Base-by-base conservation (phyloP, 108 stramenopile genomes). In the Cyclotella sp. region DNA sequence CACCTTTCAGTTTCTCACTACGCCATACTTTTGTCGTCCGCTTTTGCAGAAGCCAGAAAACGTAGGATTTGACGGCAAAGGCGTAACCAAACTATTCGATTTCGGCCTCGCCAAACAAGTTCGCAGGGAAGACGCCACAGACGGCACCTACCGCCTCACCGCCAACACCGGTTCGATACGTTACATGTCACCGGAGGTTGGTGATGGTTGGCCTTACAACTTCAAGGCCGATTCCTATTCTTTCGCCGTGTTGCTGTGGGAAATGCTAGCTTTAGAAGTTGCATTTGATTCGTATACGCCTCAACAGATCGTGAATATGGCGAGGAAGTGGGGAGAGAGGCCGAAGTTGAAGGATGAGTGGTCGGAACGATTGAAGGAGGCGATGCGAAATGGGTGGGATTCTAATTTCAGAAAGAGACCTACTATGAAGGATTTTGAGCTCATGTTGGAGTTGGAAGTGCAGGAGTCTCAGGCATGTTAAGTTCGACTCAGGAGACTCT, bases 91-190 rank as follows among this genome's bases (percentile, higher is more conserved):
- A 60, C 58, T 79, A 19, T 79, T 79, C 42, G 78, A 79, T 40
- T 74, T 79, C 57, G 78, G 78, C 46, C 73, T 79, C 9, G 78
- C 78, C 42, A 73, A 51, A 61, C 70, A 79, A 44, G 49, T 79
- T 15, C 49, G 40, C 58, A 27, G 60, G 21, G 73, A 79, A 34
- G 73, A 62, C 29, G 51, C 52, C 39, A 41, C 28, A 9, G 77
- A 77, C 22, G 91, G 85, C 28, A 78, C 86, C 60, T 95, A 91
- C 77, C 85, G 88, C 58, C 77, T 95, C 13, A 90, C 94, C 15
- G 88, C 89, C n/a, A 84, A 87, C 63, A 92, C 91, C 26, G 94
- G 94, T 19, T 88, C 86, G n/a, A 74, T 89, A 19, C 87, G 94
- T 46, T 95, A 79, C 66, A 73, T 79, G 65, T 57, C 73, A 12